A percentile compares a stretch with the other conserved stretches of the same genome.
These are phyloP conservation scores for Juglanconis oblonga DNA, from an alignment of 2,329 filamentous ascomycete genomes.

Conservation along the genomic window DNA sequence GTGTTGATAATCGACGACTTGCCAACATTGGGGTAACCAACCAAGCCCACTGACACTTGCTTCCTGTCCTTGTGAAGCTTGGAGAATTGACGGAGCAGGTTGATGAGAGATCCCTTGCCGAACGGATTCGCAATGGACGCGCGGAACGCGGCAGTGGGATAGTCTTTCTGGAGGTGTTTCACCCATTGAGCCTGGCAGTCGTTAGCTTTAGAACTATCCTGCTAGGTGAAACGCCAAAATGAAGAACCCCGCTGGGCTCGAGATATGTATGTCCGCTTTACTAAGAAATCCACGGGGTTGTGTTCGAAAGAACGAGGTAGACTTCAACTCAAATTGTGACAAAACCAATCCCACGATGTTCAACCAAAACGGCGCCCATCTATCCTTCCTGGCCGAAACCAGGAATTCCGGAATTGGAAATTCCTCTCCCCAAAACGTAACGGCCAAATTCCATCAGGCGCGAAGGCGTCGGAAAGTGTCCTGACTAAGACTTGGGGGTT, in stretches of 20 bases:
- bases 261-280: conserved; percentile 80
- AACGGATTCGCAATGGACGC: conserved; percentile 94
- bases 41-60: conserved; percentile 88
- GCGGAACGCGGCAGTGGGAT: conserved; percentile 92
- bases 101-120: conserved; percentile 91
- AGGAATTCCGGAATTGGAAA: conserved; percentile 63
- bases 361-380: conserved; percentile 87
- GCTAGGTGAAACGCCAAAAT: conserved; percentile 16
- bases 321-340: conserved; percentile 97
- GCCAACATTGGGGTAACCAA: conserved; percentile 85
- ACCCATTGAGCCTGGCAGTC: conserved; percentile 83
- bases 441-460: conserved; percentile 79
- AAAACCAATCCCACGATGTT: conserved; percentile 72
- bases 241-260: conserved; percentile 17
- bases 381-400: conserved; percentile 62
- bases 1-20: conserved; percentile 99
- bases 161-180: conserved; percentile 79
- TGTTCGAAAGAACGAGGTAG: conserved; percentile 61
- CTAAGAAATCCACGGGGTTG: conserved; percentile 86
- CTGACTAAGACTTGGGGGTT: conserved; percentile 74
- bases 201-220: conserved; percentile 26
- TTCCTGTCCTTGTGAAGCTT: conserved; percentile 86
- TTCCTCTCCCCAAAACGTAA: conserved; percentile 99
- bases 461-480: conserved; percentile 66
- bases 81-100: conserved; percentile 88